phyloP scores from a whole-genome alignment of 2,329 filamentous ascomycete species.

The Paecilomyces niveus region DNA sequence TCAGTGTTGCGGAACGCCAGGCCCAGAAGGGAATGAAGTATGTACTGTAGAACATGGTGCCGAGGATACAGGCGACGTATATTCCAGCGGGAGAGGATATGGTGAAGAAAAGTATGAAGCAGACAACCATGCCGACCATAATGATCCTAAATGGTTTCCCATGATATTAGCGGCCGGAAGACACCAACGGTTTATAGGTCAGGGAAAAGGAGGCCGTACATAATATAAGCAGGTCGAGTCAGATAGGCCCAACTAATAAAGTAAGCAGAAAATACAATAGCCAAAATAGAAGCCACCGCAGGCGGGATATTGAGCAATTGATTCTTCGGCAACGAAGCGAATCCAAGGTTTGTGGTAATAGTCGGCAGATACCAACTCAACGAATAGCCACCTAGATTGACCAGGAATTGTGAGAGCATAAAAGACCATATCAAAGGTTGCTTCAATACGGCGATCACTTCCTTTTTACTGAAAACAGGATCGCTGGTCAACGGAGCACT shows the following conservation, averaged over 20 bases:
- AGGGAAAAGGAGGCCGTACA: slow-evolving; percentile 11
- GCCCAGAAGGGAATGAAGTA: slow-evolving; percentile 44
- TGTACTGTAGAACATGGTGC: slow-evolving; percentile 36
- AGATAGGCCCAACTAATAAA: slow-evolving; percentile 35
- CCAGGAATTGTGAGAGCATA: slow-evolving; percentile 29
- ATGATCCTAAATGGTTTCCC: slow-evolving; percentile 20
- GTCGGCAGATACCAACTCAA: slow-evolving; percentile 38
- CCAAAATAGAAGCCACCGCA: slow-evolving; percentile 33
- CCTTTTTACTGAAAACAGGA: slow-evolving; percentile 25
- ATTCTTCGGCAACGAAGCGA: slow-evolving; percentile 36
- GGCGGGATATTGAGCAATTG: slow-evolving; percentile 43
- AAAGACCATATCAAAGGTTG: slow-evolving; percentile 31
- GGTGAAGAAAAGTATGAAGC: slow-evolving; percentile 39
- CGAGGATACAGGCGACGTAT: slow-evolving; percentile 40
- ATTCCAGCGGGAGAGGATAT: slow-evolving; percentile 32
- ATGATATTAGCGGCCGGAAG: too few species aligned
- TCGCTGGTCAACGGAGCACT: slow-evolving; percentile 34
- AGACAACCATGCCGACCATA: slow-evolving; percentile 31
- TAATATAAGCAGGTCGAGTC: slow-evolving; percentile 33
- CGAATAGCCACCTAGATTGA: slow-evolving; percentile 38
- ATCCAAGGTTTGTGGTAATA: slow-evolving; percentile 37
- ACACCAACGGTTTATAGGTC: background rate
- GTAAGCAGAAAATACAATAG: slow-evolving; percentile 34
- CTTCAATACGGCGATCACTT: slow-evolving; percentile 29
- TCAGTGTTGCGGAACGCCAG: slow-evolving; percentile 37